Evolutionary conservation across 1,139 yeast species (phyloP).

Genomic region (Lodderomyces orthopsilosis): DNA sequence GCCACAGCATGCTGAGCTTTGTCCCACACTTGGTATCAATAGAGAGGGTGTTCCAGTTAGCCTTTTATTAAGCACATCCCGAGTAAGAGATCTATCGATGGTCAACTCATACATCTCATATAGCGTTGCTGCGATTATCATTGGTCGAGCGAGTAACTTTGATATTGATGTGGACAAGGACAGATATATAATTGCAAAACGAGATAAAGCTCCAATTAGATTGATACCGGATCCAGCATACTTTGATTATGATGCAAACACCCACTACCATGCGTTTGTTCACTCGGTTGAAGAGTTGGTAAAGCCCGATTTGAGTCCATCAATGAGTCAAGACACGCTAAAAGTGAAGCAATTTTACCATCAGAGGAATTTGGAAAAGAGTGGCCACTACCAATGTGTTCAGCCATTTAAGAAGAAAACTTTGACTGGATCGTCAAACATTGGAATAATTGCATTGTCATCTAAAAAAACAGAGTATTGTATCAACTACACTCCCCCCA

Average conservation of each 20-base stretch:
- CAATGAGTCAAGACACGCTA: conserved; percentile 13
- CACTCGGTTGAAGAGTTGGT: conserved; percentile 31
- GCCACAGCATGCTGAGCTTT: conserved; percentile 35
- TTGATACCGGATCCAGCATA: conserved; percentile 35
- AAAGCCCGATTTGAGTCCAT: conserved; percentile 23
- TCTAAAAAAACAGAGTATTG: conserved; percentile 34
- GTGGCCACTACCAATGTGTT: conserved; percentile 28
- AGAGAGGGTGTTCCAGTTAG: conserved; percentile 24
- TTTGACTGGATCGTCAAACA: conserved; percentile 30
- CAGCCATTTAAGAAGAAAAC: conserved; percentile 35
- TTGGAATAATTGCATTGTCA: conserved; percentile 37
- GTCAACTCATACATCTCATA: conserved; percentile 39
- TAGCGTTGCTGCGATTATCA: conserved; percentile 41
- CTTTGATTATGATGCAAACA: conserved; percentile 21
- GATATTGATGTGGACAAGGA: conserved; percentile 19
- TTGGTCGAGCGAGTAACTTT: conserved; percentile 35
- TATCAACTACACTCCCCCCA: conserved; percentile 35
- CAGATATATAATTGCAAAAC: conserved; percentile 40
- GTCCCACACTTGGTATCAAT: conserved; percentile 39
- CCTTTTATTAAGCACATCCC: conserved; percentile 20
- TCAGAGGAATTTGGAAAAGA: conserved; percentile 13
- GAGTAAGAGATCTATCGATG: conserved; percentile 34
- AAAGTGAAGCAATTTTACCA: conserved; percentile 36
- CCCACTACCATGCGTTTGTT: conserved; percentile 38
- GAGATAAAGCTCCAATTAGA: conserved; percentile 33